A percentile compares a stretch with the other conserved stretches of the same genome.
Evolutionary conservation across 495 filamentous ascomycete species (phyloP).

Genomic region (Viridothelium virens): DNA sequence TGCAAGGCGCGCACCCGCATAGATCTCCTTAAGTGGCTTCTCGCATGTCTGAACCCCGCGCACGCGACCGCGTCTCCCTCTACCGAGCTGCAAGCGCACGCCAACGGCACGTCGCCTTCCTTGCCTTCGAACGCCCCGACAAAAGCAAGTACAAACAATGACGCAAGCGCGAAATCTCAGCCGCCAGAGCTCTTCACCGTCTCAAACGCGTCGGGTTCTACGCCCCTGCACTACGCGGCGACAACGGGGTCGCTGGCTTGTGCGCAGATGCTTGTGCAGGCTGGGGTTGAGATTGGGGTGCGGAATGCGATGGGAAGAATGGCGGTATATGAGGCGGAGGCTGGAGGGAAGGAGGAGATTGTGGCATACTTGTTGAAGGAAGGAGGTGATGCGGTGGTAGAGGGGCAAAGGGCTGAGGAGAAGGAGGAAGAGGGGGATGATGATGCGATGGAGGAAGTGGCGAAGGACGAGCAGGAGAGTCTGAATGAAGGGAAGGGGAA

Average conservation of each 20-base stretch:
- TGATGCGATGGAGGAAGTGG: constrained; percentile 10
- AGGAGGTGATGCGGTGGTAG: constrained; percentile 33
- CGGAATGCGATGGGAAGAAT: constrained; percentile 78
- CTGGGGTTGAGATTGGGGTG: constrained; percentile 64
- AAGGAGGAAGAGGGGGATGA: constrained; percentile 17
- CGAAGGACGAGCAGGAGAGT: not conserved
- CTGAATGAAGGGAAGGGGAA: not conserved
- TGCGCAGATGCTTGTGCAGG: constrained; percentile 65
- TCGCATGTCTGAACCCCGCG: not conserved
- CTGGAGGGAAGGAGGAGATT: constrained; percentile 58
- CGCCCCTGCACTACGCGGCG: constrained; percentile 84
- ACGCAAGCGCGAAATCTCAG: constrained; percentile 21
- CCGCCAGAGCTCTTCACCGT: constrained; percentile 48
- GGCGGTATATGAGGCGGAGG: constrained; percentile 76
- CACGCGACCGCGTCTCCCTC: too few relatives aligned
- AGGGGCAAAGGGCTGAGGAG: constrained; percentile 12
- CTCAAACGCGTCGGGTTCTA: constrained; percentile 75
- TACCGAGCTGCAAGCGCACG: too few relatives aligned
- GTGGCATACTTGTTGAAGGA: constrained; percentile 57
- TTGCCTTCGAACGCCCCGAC: too few relatives aligned
- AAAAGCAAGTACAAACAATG: not conserved
- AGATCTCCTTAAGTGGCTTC: constrained; percentile 18
- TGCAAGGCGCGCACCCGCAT: not conserved
- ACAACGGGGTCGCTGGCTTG: constrained; percentile 75
- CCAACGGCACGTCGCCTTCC: too few relatives aligned